Evolutionary conservation across 2,329 filamentous ascomycete species (phyloP), one percentile per base, ranked within the genome.

Genomic region (Drechslerella dactyloides): DNA sequence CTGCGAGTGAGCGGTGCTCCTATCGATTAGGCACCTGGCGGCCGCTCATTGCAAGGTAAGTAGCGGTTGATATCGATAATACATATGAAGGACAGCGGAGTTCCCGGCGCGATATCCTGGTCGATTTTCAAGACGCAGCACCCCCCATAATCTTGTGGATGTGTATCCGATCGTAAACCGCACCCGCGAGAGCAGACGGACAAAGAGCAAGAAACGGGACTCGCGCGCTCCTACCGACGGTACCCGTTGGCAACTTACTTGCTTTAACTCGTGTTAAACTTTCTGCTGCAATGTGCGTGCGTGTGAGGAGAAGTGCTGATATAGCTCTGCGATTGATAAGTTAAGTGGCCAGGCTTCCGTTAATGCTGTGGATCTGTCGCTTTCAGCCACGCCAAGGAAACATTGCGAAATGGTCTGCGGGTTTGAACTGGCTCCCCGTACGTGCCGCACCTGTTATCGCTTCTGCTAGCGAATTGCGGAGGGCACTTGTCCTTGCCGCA

Each of bases 191-290:
- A 27, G 33, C 21, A 30, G 30, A 37, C 17, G 15, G 13, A 54
- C n/a, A n/a, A n/a, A n/a, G n/a, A n/a, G n/a, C n/a, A n/a, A n/a
- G 57, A 65, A 69, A 63, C 46, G 33, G 13, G 65, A 63, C 66
- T 70, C 66, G 66, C 59, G 66, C 66, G 66, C 59, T 70, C 66
- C 66, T 70, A 70, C 66, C 48, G 15, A 57, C 15, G n/a, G 64
- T 15, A 15, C 5, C 35, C 27, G 42, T 55, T 19, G 21, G 37
- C 13, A 27, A 21, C 19, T 15, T 27, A 24, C 37, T 23, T 19
- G 11, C 11, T 15, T 27, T 4, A 17, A 24, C 13, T 30, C 8
- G 6, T 11, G n/a, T 35, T n/a, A 7, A 53, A 30, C 50, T 30
- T 30, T 53, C 50, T 30, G 17, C 8, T 33, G 27, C 27, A 33